Conservation (phyloP, 805 yeast species). For the Starmerella vaccinii region DNA sequence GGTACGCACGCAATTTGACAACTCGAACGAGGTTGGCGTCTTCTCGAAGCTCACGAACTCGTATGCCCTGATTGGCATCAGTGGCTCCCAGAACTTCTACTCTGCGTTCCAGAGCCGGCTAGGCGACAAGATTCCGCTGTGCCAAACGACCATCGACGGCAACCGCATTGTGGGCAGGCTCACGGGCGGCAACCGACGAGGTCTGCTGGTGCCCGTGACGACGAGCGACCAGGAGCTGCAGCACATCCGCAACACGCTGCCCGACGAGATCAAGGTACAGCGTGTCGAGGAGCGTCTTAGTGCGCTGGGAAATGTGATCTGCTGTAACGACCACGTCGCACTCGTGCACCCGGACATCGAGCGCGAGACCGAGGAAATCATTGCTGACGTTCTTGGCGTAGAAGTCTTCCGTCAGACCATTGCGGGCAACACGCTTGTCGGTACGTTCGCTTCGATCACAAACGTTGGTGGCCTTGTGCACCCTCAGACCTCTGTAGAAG, state of each 20-base stretch:
- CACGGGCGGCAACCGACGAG: conserved; percentile 98
- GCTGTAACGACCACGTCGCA: conserved; percentile 98
- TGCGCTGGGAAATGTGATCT: conserved; percentile 94
- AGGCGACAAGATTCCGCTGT: conserved; percentile 92
- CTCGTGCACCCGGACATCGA: conserved; percentile 98
- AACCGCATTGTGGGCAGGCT: conserved; percentile 95
- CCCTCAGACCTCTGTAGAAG: conserved; percentile 94
- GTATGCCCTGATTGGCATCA: conserved; percentile 91
- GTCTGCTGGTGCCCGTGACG: conserved; percentile 90
- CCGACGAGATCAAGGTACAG: conserved; percentile 90
- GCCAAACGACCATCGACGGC: conserved; percentile 96
- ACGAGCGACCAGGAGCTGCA: conserved; percentile 97
- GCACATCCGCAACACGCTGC: conserved; percentile 92
- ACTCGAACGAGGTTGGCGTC: conserved; percentile 29
- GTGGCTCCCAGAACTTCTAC: conserved; percentile 75
- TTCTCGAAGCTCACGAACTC: conserved; percentile 75
- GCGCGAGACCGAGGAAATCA: conserved; percentile 96
- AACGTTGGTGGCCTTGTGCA: conserved; percentile 98
- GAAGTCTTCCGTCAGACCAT: conserved; percentile 98
- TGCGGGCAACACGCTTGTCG: conserved; percentile 95
- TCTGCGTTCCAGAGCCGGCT: conserved; percentile 96
- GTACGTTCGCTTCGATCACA: conserved; percentile 87
- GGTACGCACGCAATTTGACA: conserved; percentile 29
- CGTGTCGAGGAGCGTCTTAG: conserved; percentile 96
- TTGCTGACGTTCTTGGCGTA: conserved; percentile 95